Conservation (phyloP, 2,329 filamentous ascomycete genomes). For the Thelonectria blattea region DNA sequence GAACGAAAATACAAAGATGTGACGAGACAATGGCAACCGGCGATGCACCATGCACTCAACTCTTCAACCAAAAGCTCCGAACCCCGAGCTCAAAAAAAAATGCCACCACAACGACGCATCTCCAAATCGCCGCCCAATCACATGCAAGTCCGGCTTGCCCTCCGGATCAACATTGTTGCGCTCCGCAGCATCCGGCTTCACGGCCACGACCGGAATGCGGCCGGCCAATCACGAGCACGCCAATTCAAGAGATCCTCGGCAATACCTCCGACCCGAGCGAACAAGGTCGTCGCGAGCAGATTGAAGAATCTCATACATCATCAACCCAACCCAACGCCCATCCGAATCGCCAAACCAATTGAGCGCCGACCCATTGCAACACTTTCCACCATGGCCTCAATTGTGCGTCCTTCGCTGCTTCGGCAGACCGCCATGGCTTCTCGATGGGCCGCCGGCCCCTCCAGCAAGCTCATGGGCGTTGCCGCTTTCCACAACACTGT, state of each 20-base stretch:
- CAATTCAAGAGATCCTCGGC: constrained; percentile 58
- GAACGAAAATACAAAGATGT: not conserved
- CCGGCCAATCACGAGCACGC: constrained; percentile 52
- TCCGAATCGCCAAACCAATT: constrained; percentile 37
- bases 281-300: constrained; percentile 22
- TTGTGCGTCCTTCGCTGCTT: constrained; percentile 61
- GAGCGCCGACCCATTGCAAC: constrained; percentile 31
- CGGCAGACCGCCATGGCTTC: constrained; percentile 57
- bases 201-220: constrained; percentile 36
- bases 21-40: constrained; percentile 11
- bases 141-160: not conserved
- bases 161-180: constrained; percentile 40
- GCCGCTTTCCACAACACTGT: constrained; percentile 88
- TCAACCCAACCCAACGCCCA: constrained; percentile 26
- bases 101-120: constrained; percentile 3
- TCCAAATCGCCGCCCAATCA: constrained; percentile 39
- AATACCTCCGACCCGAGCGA: constrained; percentile 44
- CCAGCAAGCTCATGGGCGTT: constrained; percentile 54
- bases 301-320: constrained; percentile 35
- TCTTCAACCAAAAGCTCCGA: not conserved
- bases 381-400: constrained; percentile 59
- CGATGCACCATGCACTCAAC: constrained; percentile 9
- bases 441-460: constrained; percentile 46
- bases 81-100: constrained; percentile 7
- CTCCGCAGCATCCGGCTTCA: constrained; percentile 31